Conservation (phyloP, 805 yeast genomes). For the Pichia insulana region DNA sequence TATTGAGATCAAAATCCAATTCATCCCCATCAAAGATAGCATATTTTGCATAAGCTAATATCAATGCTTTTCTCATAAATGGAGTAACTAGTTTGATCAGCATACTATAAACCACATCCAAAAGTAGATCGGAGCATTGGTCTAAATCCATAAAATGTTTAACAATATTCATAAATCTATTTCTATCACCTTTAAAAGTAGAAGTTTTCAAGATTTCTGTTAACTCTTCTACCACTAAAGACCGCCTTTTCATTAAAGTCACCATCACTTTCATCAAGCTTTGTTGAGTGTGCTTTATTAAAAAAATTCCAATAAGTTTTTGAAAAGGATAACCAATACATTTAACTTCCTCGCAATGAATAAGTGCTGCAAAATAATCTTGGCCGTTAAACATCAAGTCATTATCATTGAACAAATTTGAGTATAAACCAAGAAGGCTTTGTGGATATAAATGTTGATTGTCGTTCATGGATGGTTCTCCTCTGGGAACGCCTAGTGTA, state of each 20-base stretch:
- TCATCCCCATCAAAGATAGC: constrained; percentile 4
- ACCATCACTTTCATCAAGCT: constrained; percentile 22
- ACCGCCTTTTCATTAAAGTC: constrained; percentile 8
- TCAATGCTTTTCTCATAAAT: constrained; percentile 53
- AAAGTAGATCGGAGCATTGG: constrained; percentile 19
- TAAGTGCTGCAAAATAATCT: constrained; percentile 48
- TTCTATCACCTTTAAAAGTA: constrained; percentile 3
- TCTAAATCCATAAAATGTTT: constrained; percentile 19
- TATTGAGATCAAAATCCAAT: constrained; percentile 9
- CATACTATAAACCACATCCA: constrained; percentile 42
- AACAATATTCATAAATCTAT: constrained; percentile 14
- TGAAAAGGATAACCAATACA: constrained; percentile 37
- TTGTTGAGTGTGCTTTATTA: constrained; percentile 46
- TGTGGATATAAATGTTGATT: constrained; percentile 23
- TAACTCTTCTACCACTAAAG: neutral
- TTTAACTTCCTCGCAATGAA: constrained; percentile 41
- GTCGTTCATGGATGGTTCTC: constrained; percentile 11
- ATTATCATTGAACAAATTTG: constrained; percentile 42
- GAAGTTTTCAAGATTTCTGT: constrained; percentile 4
- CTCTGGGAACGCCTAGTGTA: constrained; percentile 17
- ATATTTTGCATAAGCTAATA: constrained; percentile 34
- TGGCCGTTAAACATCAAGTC: constrained; percentile 26
- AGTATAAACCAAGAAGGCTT: constrained; percentile 35
- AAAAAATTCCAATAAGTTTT: constrained; percentile 40
- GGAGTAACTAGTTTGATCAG: constrained; percentile 50